Evolutionary conservation across 768 basidiomycete species (phyloP).

Genomic region (Lentinula sp.): DNA sequence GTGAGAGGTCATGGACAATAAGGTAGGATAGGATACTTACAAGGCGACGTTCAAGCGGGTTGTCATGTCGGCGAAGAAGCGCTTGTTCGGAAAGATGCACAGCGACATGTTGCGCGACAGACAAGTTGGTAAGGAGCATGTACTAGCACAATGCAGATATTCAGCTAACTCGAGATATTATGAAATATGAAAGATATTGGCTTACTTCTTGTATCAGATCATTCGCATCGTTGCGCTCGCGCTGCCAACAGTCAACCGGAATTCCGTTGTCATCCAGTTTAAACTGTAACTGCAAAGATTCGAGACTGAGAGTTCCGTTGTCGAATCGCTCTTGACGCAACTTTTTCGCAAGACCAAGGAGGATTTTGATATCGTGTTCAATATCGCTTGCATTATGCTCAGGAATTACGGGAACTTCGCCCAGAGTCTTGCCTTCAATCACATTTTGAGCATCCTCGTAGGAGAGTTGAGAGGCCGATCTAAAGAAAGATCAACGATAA

Average conservation of each 20-base stretch:
- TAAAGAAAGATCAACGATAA: conserved; percentile 22
- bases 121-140: conserved; percentile 89
- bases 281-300: conserved; percentile 71
- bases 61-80: conserved; percentile 91
- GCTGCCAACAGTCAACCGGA: conserved; percentile 73
- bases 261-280: conserved; percentile 71
- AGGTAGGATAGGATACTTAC: conserved; percentile 31
- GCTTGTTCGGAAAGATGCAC: conserved; percentile 95
- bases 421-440: conserved; percentile 67
- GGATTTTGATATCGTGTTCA: conserved; percentile 66
- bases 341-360: conserved; percentile 67
- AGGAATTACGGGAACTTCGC: conserved; percentile 42
- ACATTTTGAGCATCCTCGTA: conserved; percentile 80
- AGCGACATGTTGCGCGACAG: conserved; percentile 90
- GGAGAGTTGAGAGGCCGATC: conserved; percentile 81
- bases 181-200: background rate
- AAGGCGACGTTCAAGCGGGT: conserved; percentile 85
- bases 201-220: conserved; percentile 83
- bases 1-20: background rate
- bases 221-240: conserved; percentile 66
- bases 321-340: conserved; percentile 70
- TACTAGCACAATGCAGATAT: conserved; percentile 42
- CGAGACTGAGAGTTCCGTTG: conserved; percentile 70
- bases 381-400: conserved; percentile 59
- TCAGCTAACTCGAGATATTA: conserved; percentile 4